Conservation (phyloP, 257 asterid genomes). For the Primulina eburnea region DNA sequence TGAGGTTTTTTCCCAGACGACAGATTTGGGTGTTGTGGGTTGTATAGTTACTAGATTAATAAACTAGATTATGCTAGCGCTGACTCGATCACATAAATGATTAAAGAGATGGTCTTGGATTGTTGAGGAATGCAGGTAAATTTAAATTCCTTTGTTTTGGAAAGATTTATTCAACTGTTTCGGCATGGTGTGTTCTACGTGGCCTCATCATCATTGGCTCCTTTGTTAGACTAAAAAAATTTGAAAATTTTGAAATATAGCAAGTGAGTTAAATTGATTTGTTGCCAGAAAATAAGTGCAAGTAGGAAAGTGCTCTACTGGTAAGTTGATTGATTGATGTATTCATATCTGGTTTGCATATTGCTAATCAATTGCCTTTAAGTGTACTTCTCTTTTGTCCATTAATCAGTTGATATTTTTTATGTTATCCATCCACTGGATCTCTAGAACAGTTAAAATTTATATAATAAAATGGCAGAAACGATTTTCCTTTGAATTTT, state of each 20-base stretch:
- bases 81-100: not conserved
- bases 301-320: not conserved
- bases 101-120: not conserved
- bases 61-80: slow-evolving; percentile 2
- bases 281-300: not conserved
- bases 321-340: not conserved
- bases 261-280: not conserved
- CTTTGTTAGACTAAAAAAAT: not conserved
- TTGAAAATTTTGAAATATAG: not conserved
- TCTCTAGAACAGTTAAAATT: not conserved
- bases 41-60: not conserved
- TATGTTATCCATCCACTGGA: not conserved
- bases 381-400: not conserved
- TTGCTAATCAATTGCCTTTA: slow-evolving; percentile 1
- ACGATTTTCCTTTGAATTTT: slow-evolving; percentile 3
- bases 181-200: not conserved
- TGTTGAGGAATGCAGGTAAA: not conserved
- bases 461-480: not conserved
- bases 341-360: slow-evolving; percentile 8
- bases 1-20: not conserved
- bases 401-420: not conserved
- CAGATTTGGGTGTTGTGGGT: not conserved
- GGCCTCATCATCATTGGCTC: not conserved
- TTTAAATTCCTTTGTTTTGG: not conserved
- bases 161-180: not conserved